These are phyloP conservation scores for Podila horticola DNA, from an alignment of 192 early-diverging fungal species.

Conservation along the genomic window DNA sequence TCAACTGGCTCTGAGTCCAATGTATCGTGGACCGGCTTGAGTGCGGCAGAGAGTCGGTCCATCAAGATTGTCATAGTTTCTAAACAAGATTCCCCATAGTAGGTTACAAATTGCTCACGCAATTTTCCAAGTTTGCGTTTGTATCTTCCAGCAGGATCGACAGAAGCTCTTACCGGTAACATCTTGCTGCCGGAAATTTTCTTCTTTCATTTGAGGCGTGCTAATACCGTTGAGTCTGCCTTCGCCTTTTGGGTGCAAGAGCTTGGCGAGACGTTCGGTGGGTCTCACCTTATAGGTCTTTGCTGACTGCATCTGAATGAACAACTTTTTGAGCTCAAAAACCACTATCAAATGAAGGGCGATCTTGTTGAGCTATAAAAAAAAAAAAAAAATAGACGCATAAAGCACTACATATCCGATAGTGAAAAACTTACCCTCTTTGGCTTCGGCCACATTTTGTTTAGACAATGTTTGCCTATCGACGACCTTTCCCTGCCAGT, in stretches of 20 bases:
- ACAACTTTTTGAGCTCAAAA: conserved; percentile 25
- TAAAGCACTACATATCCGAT: background rate
- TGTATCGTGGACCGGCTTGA: conserved; percentile 52
- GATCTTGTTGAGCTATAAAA: background rate
- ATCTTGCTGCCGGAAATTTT: conserved; percentile 65
- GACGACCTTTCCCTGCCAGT: conserved; percentile 56
- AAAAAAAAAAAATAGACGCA: background rate
- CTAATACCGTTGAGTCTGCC: background rate
- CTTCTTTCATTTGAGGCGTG: background rate
- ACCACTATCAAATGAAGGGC: conserved; percentile 17
- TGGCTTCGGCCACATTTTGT: conserved; percentile 56
- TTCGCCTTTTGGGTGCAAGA: conserved; percentile 48
- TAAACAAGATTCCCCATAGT: background rate
- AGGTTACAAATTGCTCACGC: background rate
- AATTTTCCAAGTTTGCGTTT: background rate
- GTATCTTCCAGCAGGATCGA: background rate
- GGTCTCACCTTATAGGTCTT: conserved; percentile 18
- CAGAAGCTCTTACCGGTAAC: conserved; percentile 59
- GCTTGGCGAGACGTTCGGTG: conserved; percentile 29
- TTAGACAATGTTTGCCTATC: conserved; percentile 56
- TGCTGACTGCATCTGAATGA: conserved; percentile 20
- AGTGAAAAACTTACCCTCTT: conserved; percentile 54
- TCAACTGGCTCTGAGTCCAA: conserved; percentile 16
- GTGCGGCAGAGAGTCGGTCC: conserved; percentile 66
- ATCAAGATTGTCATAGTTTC: conserved; percentile 33